Evolutionary conservation across 1,139 yeast genomes (phyloP).

Genomic region (Meyerozyma carpophila): DNA sequence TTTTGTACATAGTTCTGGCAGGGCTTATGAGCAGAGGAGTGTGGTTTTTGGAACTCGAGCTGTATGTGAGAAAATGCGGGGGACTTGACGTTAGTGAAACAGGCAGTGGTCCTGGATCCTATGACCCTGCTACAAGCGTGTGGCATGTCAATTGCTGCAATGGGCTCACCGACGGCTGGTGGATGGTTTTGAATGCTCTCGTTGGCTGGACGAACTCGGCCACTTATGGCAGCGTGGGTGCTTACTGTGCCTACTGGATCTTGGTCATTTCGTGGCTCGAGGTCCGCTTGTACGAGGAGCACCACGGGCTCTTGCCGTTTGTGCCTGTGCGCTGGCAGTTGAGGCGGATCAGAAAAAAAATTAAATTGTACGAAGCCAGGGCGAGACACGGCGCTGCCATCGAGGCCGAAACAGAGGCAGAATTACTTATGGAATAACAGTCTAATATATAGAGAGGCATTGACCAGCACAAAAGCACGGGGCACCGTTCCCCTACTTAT

Average conservation of each 20-base stretch:
- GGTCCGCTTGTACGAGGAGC: constrained; percentile 22
- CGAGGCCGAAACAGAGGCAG: background rate
- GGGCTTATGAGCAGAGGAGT: constrained; percentile 14
- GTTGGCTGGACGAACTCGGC: constrained; percentile 97
- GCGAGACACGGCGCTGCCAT: background rate
- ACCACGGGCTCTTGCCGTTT: constrained; percentile 26
- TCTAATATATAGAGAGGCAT: too few species aligned
- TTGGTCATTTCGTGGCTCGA: constrained; percentile 40
- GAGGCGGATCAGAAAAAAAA: constrained; percentile 16
- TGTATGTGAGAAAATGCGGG: constrained; percentile 12
- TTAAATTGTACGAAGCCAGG: constrained; percentile 1
- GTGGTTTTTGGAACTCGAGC: constrained; percentile 13
- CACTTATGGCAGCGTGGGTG: constrained; percentile 82
- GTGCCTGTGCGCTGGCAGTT: constrained; percentile 21
- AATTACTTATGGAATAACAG: background rate
- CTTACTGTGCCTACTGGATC: constrained; percentile 76
- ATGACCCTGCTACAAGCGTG: constrained; percentile 11
- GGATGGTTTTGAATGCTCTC: constrained; percentile 26
- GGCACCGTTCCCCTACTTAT: too few species aligned
- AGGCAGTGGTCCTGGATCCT: constrained; percentile 14
- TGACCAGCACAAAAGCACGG: too few species aligned
- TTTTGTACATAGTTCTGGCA: constrained; percentile 13
- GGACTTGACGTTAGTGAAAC: constrained; percentile 13
- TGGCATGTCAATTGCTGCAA: constrained; percentile 17
- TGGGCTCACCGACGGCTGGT: constrained; percentile 14